Evolutionary conservation across 306 rosid species (phyloP).

Genomic region (Fragaria iinumae): DNA sequence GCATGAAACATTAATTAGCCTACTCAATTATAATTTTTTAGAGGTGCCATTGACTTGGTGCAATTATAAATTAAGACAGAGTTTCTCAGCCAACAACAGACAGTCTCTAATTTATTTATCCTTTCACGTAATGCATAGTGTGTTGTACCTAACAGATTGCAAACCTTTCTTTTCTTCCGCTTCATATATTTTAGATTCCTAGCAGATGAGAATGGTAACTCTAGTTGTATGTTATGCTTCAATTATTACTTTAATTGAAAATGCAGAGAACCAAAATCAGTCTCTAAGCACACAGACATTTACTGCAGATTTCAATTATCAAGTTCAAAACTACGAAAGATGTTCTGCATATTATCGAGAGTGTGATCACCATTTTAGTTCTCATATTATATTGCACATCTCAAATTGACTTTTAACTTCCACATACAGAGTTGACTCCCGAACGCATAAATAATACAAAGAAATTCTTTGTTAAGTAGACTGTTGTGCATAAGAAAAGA

Average conservation of each 20-base stretch:
- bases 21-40: slow-evolving; percentile 12
- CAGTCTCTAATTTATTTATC: not conserved
- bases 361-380: not conserved
- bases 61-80: not conserved
- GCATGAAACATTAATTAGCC: not conserved
- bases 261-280: not conserved
- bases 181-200: not conserved
- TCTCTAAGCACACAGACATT: not conserved
- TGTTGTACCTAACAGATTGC: slow-evolving; percentile 8
- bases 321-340: slow-evolving; percentile 11
- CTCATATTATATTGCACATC: slow-evolving; percentile 10
- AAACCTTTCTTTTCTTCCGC: not conserved
- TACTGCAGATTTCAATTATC: not conserved
- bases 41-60: not conserved
- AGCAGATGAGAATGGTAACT: not conserved
- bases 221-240: not conserved
- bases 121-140: not conserved
- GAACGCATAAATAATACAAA: slow-evolving; percentile 28
- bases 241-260: slow-evolving; percentile 2
- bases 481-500: not conserved
- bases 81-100: slow-evolving; percentile 5
- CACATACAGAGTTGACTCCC: slow-evolving; percentile 36
- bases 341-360: not conserved
- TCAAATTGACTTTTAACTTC: slow-evolving; percentile 40
- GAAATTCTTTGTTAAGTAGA: slow-evolving; percentile 17